phyloP scores from a whole-genome alignment of 176 grass and related monocot genomes.

The Carex myosuroides region DNA sequence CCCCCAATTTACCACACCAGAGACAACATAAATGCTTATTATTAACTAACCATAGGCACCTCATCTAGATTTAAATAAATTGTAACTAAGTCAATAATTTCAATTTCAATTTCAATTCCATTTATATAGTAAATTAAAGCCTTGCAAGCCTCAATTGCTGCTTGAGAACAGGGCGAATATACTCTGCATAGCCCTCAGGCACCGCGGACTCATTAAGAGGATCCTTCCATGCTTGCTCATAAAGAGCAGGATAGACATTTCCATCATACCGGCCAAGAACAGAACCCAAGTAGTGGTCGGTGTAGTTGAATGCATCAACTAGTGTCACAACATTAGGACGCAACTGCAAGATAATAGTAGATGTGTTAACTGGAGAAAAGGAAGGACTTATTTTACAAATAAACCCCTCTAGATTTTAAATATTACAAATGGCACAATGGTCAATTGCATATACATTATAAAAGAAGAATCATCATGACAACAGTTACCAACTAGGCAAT shows the following conservation, averaged over 20 bases:
- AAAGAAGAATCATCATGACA: background rate
- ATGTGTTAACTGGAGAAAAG: background rate
- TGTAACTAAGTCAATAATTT: background rate
- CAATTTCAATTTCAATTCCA: background rate
- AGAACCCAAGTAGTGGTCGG: constrained; percentile 74
- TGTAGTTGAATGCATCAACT: constrained; percentile 95
- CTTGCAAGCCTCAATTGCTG: constrained; percentile 70
- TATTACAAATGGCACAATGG: background rate
- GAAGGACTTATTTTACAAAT: background rate
- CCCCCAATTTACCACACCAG: background rate
- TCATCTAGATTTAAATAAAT: constrained; percentile 10
- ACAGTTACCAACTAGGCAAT: background rate
- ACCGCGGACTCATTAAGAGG: constrained; percentile 77
- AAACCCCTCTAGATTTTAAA: background rate
- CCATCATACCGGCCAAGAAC: constrained; percentile 72
- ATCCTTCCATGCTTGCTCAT: constrained; percentile 83
- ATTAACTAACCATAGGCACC: background rate
- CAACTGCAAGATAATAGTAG: constrained; percentile 34
- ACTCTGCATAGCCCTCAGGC: constrained; percentile 73
- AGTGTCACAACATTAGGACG: constrained; percentile 57
- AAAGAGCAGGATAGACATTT: constrained; percentile 73
- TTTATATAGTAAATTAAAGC: constrained; percentile 33
- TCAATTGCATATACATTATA: background rate
- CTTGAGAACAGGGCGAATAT: constrained; percentile 78
- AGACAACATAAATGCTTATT: background rate